Percentiles rank a stretch among this genome's conserved stretches.
These are phyloP conservation scores for Cercophora scortea DNA, from an alignment of 495 filamentous ascomycete species.

Conservation along the genomic window DNA sequence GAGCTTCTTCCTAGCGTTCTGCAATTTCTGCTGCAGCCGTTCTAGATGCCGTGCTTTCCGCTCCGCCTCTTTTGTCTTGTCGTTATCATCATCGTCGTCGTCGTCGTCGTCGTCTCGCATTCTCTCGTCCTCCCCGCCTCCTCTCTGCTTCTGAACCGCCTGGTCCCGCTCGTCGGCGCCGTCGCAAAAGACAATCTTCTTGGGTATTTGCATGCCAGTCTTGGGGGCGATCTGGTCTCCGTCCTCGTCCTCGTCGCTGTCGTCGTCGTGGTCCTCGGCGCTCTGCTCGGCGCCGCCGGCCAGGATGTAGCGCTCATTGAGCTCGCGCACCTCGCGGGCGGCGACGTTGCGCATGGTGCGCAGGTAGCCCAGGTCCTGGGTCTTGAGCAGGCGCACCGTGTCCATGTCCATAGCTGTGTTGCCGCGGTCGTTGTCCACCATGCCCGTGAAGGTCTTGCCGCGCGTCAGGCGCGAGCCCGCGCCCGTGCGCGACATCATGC, in stretches of 20 bases:
- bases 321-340: slow-evolving; percentile 31
- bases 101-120: slow-evolving; percentile 5
- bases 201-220: slow-evolving; percentile 13
- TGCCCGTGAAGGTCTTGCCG: slow-evolving; percentile 38
- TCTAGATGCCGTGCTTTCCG: slow-evolving; percentile 39
- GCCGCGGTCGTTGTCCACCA: slow-evolving; percentile 55
- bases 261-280: slow-evolving; percentile 21
- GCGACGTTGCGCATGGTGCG: slow-evolving; percentile 52
- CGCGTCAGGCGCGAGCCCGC: slow-evolving; percentile 21
- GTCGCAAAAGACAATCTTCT: slow-evolving; percentile 40
- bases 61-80: slow-evolving; percentile 39
- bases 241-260: slow-evolving; percentile 16
- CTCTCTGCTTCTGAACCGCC: slow-evolving; percentile 19
- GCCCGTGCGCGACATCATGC: slow-evolving; percentile 63
- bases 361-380: slow-evolving; percentile 88
- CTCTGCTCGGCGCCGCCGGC: slow-evolving; percentile 23
- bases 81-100: slow-evolving; percentile 37
- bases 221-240: slow-evolving; percentile 8
- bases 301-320: slow-evolving; percentile 37
- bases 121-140: background rate
- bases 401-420: slow-evolving; percentile 54
- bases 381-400: slow-evolving; percentile 83
- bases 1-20: slow-evolving; percentile 59
- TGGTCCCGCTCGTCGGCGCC: slow-evolving; percentile 25
- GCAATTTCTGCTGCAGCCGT: slow-evolving; percentile 43